Conservation (phyloP, 225 moss, liverwort and hornwort species). For the Pleurozium schreberi region DNA sequence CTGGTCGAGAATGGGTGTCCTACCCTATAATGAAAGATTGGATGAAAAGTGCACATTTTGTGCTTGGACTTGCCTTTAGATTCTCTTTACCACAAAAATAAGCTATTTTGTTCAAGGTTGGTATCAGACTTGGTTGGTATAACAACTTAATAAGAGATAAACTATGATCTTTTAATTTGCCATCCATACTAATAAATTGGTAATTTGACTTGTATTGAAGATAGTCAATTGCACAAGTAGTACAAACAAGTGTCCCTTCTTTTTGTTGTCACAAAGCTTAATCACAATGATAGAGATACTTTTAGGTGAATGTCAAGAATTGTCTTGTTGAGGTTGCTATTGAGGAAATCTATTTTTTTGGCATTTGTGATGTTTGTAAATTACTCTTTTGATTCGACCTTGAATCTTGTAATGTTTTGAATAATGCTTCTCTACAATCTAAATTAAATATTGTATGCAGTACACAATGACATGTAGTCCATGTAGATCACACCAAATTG, state of each 20-base stretch:
- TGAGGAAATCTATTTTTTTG: fast-evolving
- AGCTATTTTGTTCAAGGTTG: background rate
- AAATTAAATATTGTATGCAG: background rate
- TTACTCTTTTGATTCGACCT: background rate
- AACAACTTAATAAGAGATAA: background rate
- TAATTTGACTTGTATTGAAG: too few relatives aligned
- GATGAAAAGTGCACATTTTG: background rate
- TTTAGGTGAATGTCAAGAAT: background rate
- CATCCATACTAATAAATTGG: background rate
- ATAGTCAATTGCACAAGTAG: background rate
- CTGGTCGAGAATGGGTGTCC: too few relatives aligned
- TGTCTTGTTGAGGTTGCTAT: background rate
- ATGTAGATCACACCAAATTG: background rate
- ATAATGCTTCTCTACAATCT: background rate
- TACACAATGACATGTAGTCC: background rate
- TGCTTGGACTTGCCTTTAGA: background rate
- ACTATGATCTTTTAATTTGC: background rate
- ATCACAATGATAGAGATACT: background rate
- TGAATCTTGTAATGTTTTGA: background rate
- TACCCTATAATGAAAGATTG: background rate
- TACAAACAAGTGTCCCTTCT: background rate
- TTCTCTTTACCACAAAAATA: background rate
- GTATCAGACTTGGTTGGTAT: background rate
- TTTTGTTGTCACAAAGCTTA: background rate
- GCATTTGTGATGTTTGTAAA: background rate